Evolutionary conservation across 345 rosid species (phyloP).

Genomic region (Populus simonii): DNA sequence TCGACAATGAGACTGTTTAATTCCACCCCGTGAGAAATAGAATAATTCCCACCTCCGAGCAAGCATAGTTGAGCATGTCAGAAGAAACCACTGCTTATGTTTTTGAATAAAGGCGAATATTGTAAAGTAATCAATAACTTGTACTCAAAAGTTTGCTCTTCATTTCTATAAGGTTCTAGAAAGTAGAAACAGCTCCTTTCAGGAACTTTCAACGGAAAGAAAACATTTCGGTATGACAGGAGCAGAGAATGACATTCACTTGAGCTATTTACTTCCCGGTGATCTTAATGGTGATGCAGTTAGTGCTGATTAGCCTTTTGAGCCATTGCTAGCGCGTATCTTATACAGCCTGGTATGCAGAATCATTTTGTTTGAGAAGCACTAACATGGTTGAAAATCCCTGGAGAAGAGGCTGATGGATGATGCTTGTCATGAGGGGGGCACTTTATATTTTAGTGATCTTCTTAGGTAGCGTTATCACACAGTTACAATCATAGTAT

Average conservation of each 20-base stretch:
- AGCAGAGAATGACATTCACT: background rate
- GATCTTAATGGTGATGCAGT: background rate
- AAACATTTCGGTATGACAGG: background rate
- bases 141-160: conserved; percentile 1
- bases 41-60: background rate
- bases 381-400: background rate
- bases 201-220: background rate
- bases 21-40: background rate
- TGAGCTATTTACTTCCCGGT: background rate
- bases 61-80: background rate
- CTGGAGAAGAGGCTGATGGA: background rate
- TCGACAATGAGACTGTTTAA: background rate
- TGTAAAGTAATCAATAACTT: background rate
- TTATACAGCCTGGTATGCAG: background rate
- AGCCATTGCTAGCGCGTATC: no score
- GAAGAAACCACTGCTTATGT: background rate
- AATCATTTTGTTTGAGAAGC: background rate
- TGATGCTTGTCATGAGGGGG: background rate
- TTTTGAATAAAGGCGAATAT: background rate
- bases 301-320: background rate
- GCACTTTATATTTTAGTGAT: background rate
- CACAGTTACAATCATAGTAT: background rate
- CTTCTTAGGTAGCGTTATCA: background rate
- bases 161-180: conserved; percentile 9
- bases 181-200: background rate